These are phyloP conservation scores for Hanseniaspora singularis DNA, from an alignment of 805 yeast genomes.

Conservation along the genomic window DNA sequence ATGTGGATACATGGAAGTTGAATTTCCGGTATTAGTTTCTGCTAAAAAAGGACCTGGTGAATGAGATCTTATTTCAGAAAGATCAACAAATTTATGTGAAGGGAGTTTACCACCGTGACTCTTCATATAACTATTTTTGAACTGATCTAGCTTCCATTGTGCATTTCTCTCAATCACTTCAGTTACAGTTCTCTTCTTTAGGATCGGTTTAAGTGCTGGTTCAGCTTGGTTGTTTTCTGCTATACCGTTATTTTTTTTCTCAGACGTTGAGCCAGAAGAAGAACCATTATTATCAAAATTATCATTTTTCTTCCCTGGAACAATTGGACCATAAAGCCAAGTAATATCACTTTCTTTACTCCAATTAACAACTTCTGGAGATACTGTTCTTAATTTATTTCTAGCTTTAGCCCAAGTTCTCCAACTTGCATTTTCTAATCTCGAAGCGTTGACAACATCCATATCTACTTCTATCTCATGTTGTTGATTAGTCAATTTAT, in stretches of 20 bases:
- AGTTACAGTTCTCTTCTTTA: conserved; percentile 74
- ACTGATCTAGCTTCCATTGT: conserved; percentile 32
- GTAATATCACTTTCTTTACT: conserved; percentile 93
- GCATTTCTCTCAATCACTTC: conserved; percentile 45
- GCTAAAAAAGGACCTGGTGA: conserved; percentile 19
- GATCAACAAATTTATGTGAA: conserved; percentile 22
- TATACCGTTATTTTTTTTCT: no score
- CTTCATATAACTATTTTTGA: conserved; percentile 78
- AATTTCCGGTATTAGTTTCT: neutral
- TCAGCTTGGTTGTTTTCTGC: conserved; percentile 16
- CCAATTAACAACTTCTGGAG: conserved; percentile 92
- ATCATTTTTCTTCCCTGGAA: conserved; percentile 26
- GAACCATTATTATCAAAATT: conserved; percentile 19
- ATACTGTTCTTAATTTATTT: conserved; percentile 61
- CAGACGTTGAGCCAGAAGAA: no score
- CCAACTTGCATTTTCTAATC: conserved; percentile 89
- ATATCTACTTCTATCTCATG: conserved; percentile 18
- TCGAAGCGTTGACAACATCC: conserved; percentile 70
- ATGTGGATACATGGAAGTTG: conserved; percentile 18
- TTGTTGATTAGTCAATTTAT: conserved; percentile 1
- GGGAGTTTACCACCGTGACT: conserved; percentile 45
- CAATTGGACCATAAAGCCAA: conserved; percentile 88
- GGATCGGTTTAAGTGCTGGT: conserved; percentile 59
- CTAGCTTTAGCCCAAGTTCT: conserved; percentile 95
- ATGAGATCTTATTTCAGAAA: conserved; percentile 21